A percentile compares a stretch with the other conserved stretches of the same genome.
These are phyloP conservation scores for Blastobotrys parvus DNA, from an alignment of 805 yeast genomes.

Conservation along the genomic window DNA sequence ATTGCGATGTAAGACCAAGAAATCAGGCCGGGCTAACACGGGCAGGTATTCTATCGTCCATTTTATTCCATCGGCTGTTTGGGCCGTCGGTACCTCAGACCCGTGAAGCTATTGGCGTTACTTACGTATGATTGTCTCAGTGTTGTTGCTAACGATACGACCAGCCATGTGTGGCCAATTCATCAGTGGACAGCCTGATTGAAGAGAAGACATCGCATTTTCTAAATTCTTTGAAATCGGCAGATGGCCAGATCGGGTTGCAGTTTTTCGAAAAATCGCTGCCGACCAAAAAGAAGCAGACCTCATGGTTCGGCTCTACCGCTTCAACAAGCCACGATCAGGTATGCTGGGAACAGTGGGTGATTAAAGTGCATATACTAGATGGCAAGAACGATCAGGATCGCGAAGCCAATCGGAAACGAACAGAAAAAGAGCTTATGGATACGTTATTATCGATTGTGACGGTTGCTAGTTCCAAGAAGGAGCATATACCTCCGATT, in stretches of 20 bases:
- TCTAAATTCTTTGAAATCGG: slow-evolving; percentile 14
- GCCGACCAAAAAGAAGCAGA: slow-evolving; percentile 24
- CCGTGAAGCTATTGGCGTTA: slow-evolving; percentile 46
- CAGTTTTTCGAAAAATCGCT: slow-evolving; percentile 24
- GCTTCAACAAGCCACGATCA: slow-evolving; percentile 32
- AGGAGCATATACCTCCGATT: slow-evolving; percentile 67
- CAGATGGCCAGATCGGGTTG: slow-evolving; percentile 15
- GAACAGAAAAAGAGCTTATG: slow-evolving; percentile 33
- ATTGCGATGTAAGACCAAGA: slow-evolving; percentile 38
- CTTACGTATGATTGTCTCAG: slow-evolving; percentile 34
- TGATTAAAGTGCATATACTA: slow-evolving; percentile 40
- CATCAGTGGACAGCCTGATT: slow-evolving; percentile 40
- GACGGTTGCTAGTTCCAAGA: slow-evolving; percentile 45
- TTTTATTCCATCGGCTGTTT: slow-evolving; percentile 60
- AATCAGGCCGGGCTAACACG: slow-evolving; percentile 5
- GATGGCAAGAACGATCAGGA: slow-evolving; percentile 23
- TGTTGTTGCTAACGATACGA: not conserved
- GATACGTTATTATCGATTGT: slow-evolving; percentile 39
- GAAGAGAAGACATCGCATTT: slow-evolving; percentile 30
- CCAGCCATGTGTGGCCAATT: slow-evolving; percentile 37
- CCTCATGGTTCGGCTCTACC: slow-evolving; percentile 47
- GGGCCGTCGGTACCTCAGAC: slow-evolving; percentile 54
- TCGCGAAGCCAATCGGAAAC: slow-evolving; percentile 16
- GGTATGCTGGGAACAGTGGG: slow-evolving; percentile 67
- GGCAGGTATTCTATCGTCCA: slow-evolving; percentile 52